Evolutionary conservation across 2,329 filamentous ascomycete genomes (phyloP).

Genomic region (Botrytis cinerea): DNA sequence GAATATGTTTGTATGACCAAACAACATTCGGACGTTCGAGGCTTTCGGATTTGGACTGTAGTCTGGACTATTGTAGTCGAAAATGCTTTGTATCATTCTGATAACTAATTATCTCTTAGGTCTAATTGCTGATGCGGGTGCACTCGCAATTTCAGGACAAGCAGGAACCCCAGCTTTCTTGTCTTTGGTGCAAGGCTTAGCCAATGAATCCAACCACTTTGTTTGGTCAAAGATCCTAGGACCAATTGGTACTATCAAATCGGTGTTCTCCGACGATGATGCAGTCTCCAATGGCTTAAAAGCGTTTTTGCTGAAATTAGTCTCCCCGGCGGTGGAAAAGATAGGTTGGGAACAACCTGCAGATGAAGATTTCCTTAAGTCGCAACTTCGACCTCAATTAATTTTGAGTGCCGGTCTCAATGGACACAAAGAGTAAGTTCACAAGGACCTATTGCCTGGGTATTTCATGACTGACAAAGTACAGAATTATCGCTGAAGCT

Average conservation of each 20-base stretch:
- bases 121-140: constrained; percentile 84
- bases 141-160: constrained; percentile 84
- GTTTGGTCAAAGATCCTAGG: constrained; percentile 87
- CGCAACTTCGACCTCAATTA: constrained; percentile 80
- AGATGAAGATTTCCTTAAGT: constrained; percentile 77
- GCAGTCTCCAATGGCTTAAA: constrained; percentile 71
- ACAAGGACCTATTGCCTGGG: not conserved
- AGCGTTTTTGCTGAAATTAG: constrained; percentile 76
- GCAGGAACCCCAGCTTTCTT: constrained; percentile 80
- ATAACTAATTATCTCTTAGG: constrained; percentile 28
- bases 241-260: constrained; percentile 74
- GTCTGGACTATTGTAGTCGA: not conserved
- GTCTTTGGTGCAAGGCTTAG: constrained; percentile 82
- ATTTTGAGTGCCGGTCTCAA: constrained; percentile 73
- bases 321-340: constrained; percentile 71
- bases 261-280: constrained; percentile 79
- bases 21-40: not conserved
- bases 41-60: not conserved
- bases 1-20: constrained; percentile 2
- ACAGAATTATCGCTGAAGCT: constrained; percentile 70
- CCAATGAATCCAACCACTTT: constrained; percentile 77
- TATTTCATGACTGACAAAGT: constrained; percentile 10
- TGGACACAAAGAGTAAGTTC: constrained; percentile 70
- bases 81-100: not conserved
- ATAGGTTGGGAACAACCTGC: constrained; percentile 84